Conservation (phyloP, 176 grass and related monocot genomes). For the Rhipidocladum racemiflorum region DNA sequence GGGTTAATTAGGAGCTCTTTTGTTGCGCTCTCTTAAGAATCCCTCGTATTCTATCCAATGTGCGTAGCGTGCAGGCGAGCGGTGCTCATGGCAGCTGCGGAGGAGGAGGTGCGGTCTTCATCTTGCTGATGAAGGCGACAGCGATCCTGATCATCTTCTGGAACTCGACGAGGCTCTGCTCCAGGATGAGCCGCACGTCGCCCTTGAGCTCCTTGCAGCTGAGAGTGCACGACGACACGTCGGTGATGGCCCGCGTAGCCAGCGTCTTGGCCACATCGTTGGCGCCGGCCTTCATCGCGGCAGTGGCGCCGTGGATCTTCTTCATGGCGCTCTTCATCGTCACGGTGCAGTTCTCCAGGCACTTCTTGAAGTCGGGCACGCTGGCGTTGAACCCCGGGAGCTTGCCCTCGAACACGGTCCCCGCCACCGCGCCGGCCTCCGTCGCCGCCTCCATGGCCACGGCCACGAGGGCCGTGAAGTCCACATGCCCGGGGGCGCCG, state of each 20-base stretch:
- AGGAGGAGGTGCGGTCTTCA: neutral
- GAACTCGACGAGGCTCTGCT: constrained; percentile 39
- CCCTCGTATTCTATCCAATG: neutral
- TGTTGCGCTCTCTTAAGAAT: neutral
- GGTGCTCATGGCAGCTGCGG: neutral
- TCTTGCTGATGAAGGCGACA: constrained; percentile 23
- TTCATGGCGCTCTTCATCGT: constrained; percentile 46
- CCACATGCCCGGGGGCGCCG: constrained; percentile 39
- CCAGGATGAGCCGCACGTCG: constrained; percentile 40
- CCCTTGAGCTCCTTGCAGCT: constrained; percentile 41
- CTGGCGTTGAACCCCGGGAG: constrained; percentile 38
- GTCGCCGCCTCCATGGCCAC: constrained; percentile 40
- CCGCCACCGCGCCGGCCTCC: constrained; percentile 30
- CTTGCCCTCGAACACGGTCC: constrained; percentile 40
- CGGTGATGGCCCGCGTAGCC: constrained; percentile 7
- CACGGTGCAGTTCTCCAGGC: constrained; percentile 43
- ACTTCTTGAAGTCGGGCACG: constrained; percentile 27
- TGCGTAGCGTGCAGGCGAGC: neutral
- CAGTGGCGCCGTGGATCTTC: constrained; percentile 47
- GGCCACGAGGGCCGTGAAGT: constrained; percentile 21
- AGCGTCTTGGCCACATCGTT: constrained; percentile 31
- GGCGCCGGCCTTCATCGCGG: constrained; percentile 23
- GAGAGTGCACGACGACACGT: constrained; percentile 21
- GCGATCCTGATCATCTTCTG: constrained; percentile 51
- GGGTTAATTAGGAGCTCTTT: neutral